phyloP scores from a whole-genome alignment of 2,329 filamentous ascomycete genomes.

The Aspergillus vadensis region DNA sequence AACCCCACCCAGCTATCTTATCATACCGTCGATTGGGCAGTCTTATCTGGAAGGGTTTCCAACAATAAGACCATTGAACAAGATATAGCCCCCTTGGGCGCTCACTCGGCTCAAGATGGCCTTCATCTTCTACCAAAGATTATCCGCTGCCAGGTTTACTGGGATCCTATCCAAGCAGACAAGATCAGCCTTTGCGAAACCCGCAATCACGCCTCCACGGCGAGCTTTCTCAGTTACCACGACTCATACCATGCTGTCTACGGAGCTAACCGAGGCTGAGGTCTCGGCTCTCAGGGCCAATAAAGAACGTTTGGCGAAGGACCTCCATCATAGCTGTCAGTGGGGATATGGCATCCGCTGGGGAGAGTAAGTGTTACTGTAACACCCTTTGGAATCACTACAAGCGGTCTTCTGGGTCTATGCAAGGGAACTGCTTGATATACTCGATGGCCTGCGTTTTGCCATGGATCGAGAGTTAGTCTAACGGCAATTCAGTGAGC shows the following conservation, averaged over 20 bases:
- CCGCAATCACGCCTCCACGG: conserved; percentile 6
- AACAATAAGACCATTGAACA: background rate
- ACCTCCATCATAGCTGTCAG: conserved; percentile 66
- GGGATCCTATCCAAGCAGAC: conserved; percentile 8
- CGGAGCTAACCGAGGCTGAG: conserved; percentile 53
- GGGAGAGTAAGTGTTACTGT: conserved; percentile 60
- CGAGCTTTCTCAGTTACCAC: conserved; percentile 17
- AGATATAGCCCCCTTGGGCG: conserved; percentile 5
- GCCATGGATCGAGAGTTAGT: background rate
- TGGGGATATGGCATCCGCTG: conserved; percentile 68
- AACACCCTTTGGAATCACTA: background rate
- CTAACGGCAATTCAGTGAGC: conserved; percentile 25
- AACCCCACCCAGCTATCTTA: conserved; percentile 12
- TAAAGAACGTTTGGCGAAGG: conserved; percentile 61
- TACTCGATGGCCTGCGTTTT: background rate
- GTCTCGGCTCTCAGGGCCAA: conserved; percentile 59
- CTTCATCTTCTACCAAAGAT: conserved; percentile 3
- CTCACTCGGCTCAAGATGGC: conserved; percentile 11
- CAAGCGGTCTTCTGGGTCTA: background rate
- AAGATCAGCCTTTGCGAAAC: background rate
- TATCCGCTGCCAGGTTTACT: background rate
- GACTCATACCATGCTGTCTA: conserved; percentile 38
- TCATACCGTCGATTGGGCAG: conserved; percentile 16
- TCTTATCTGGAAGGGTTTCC: conserved; percentile 13
- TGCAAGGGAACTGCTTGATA: background rate